Percentiles rank a stretch among this genome's conserved stretches.
These are phyloP conservation scores for Ogataea thermomethanolica DNA, from an alignment of 805 yeast species.

Conservation along the genomic window DNA sequence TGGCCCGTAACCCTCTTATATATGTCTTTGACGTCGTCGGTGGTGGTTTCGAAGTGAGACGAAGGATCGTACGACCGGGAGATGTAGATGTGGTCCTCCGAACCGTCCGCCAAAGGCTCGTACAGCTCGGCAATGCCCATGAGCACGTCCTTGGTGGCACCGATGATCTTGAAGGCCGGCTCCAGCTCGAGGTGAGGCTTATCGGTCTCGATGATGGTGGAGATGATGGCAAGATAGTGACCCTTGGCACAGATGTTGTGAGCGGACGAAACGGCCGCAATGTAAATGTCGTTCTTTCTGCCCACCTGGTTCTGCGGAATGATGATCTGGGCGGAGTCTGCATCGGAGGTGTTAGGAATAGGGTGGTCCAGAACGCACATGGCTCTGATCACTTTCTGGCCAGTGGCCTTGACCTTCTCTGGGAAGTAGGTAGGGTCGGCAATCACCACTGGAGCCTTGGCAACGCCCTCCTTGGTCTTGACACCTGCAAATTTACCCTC, in stretches of 20 bases:
- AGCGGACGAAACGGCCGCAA: conserved; percentile 83
- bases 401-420: conserved; percentile 66
- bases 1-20: conserved; percentile 90
- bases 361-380: conserved; percentile 90
- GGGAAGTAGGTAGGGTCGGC: conserved; percentile 99
- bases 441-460: conserved; percentile 88
- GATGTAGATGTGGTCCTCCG: conserved; percentile 70
- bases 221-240: conserved; percentile 86
- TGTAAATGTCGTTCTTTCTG: conserved; percentile 90
- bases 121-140: conserved; percentile 92
- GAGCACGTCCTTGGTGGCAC: conserved; percentile 73
- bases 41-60: conserved; percentile 92
- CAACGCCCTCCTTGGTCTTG: conserved; percentile 84
- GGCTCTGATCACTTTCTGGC: conserved; percentile 74
- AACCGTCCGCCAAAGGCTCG: conserved; percentile 84
- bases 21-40: conserved; percentile 94
- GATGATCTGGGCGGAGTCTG: conserved; percentile 89
- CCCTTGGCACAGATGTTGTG: conserved; percentile 91
- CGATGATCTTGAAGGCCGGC: conserved; percentile 89
- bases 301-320: conserved; percentile 95
- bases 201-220: conserved; percentile 91
- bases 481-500: conserved; percentile 80
- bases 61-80: conserved; percentile 92
- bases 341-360: conserved; percentile 72
- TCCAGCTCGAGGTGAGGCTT: conserved; percentile 89